phyloP scores from a whole-genome alignment of 192 early-diverging fungal genomes.

The Mycoemilia scoparia region DNA sequence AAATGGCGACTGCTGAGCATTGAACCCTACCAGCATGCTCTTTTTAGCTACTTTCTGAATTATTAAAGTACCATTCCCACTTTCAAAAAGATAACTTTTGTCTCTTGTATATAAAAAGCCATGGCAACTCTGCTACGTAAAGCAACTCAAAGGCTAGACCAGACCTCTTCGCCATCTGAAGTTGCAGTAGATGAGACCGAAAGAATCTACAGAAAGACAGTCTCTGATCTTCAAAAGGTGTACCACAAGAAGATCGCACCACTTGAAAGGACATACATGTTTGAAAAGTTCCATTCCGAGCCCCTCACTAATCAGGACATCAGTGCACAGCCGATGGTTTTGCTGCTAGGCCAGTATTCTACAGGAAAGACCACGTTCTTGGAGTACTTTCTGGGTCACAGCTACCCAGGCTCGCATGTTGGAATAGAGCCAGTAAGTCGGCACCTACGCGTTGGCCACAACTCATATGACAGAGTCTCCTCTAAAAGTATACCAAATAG shows the following conservation, averaged over 20 bases:
- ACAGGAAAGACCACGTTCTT: conserved; percentile 80
- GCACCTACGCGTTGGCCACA: background rate
- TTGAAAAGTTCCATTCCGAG: conserved; percentile 64
- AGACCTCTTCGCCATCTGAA: no score
- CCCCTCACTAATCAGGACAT: conserved; percentile 67
- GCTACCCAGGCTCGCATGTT: conserved; percentile 68
- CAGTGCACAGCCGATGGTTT: conserved; percentile 68
- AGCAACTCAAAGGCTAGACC: no score
- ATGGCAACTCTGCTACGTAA: no score
- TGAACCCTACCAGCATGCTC: no score
- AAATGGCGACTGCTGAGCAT: no score
- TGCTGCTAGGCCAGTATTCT: conserved; percentile 76
- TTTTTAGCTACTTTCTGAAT: no score
- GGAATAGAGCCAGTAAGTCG: conserved; percentile 58
- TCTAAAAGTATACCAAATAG: no score
- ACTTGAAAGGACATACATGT: conserved; percentile 51
- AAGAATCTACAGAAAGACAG: conserved; percentile 34
- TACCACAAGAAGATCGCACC: conserved; percentile 55
- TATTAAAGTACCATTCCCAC: no score
- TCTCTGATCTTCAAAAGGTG: conserved; percentile 47
- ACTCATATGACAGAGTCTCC: no score
- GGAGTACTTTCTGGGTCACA: conserved; percentile 49
- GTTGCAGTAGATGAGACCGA: no score
- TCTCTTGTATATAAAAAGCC: no score
- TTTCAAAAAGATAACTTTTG: no score